Evolutionary conservation across 306 rosid species (phyloP).

Genomic region (Macrotyloma uniflorum): DNA sequence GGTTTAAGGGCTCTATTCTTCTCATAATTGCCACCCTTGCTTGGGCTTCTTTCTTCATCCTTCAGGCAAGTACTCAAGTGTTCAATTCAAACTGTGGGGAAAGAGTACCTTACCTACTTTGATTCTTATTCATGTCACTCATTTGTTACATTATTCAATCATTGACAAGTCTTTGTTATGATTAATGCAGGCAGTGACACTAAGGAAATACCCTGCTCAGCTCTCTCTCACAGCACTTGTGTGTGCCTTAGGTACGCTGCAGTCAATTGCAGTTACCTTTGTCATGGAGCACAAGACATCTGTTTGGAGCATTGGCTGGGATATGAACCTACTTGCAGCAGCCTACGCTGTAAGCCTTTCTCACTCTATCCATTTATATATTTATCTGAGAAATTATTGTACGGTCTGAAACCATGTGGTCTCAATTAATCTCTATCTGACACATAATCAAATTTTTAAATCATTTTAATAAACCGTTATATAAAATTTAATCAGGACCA

Average conservation of each 20-base stretch:
- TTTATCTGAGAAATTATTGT: not conserved
- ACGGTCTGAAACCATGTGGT: not conserved
- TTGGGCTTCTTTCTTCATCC: constrained; percentile 94
- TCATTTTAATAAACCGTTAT: too few species aligned
- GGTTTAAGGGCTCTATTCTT: constrained; percentile 82
- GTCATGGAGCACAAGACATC: constrained; percentile 66
- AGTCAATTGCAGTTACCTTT: constrained; percentile 73
- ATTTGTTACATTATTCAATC: not conserved
- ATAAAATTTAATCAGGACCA: not conserved
- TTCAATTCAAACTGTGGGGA: not conserved
- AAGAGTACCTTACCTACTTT: not conserved
- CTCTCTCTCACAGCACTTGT: constrained; percentile 88
- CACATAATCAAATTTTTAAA: not conserved
- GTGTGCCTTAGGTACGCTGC: constrained; percentile 79
- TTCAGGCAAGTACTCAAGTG: constrained; percentile 54
- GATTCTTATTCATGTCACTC: not conserved
- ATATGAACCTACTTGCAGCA: constrained; percentile 84
- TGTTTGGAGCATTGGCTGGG: constrained; percentile 93
- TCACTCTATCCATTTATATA: not conserved
- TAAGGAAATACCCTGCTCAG: constrained; percentile 74
- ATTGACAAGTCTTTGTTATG: constrained; percentile 3
- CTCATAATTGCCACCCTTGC: constrained; percentile 80
- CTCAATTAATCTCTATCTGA: not conserved
- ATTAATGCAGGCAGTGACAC: constrained; percentile 62
- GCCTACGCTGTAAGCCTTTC: constrained; percentile 75